Percentiles rank a stretch among this genome's conserved stretches.
These are phyloP conservation scores for Erysimum cheiri DNA, from an alignment of 441 rosid species.

Conservation along the genomic window DNA sequence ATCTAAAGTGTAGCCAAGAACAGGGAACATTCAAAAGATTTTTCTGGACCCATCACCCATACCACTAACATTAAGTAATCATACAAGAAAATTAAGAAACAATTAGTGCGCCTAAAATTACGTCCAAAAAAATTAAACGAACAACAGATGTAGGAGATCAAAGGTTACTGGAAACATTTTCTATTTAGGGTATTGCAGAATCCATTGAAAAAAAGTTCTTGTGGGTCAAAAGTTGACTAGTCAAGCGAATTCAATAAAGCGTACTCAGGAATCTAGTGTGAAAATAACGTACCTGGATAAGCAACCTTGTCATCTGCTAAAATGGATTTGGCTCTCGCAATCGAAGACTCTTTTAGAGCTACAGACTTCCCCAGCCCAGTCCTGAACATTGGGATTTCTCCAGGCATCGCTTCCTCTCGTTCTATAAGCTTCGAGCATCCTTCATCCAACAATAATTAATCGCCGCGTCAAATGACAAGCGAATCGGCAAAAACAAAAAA, in stretches of 20 bases:
- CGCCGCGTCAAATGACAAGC: neutral
- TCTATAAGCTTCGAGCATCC: slow-evolving; percentile 71
- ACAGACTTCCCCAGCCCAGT: slow-evolving; percentile 76
- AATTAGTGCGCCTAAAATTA: neutral
- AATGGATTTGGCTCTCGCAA: slow-evolving; percentile 64
- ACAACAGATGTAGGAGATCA: neutral
- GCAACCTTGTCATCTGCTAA: slow-evolving; percentile 47
- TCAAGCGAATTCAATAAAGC: neutral
- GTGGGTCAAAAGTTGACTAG: neutral
- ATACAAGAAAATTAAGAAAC: neutral
- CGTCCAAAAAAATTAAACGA: slow-evolving; percentile 5
- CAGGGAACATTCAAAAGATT: slow-evolving; percentile 23
- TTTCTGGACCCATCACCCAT: slow-evolving; percentile 6
- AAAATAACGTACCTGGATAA: slow-evolving; percentile 43
- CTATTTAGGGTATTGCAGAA: neutral
- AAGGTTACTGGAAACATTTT: neutral
- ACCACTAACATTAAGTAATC: neutral
- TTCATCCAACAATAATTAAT: slow-evolving; percentile 32
- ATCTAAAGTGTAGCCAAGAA: slow-evolving; percentile 20
- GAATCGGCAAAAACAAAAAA: neutral
- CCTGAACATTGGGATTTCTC: slow-evolving; percentile 58
- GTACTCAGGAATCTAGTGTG: neutral
- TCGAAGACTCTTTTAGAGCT: slow-evolving; percentile 64
- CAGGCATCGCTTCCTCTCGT: slow-evolving; percentile 40
- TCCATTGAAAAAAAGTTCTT: neutral